Conservation (phyloP, 176 grass and related monocot species). For the Raddia distichophylla region DNA sequence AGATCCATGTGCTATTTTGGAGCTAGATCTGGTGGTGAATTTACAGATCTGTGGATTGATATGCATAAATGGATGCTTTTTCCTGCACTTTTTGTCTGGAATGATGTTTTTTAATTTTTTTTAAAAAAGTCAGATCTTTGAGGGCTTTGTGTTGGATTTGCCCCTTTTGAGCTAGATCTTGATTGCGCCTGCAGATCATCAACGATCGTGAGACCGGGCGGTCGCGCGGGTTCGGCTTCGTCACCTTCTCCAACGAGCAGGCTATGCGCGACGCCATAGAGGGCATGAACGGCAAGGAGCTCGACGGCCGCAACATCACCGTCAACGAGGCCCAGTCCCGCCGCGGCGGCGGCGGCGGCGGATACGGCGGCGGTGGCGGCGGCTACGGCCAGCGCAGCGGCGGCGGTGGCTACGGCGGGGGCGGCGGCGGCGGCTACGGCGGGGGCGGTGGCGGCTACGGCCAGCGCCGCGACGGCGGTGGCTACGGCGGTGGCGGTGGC, state of each 20-base stretch:
- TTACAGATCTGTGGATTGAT: neutral
- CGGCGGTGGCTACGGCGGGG: neutral
- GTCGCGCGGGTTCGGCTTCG: conserved; percentile 90
- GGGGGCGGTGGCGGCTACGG: neutral
- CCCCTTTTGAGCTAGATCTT: neutral
- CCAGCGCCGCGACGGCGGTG: neutral
- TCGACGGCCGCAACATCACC: conserved; percentile 90
- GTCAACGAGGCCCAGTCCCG: conserved; percentile 95
- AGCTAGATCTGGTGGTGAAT: neutral
- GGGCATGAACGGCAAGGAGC: conserved; percentile 77
- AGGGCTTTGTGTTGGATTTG: neutral
- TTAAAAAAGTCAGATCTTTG: neutral
- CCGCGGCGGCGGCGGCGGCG: conserved; percentile 46
- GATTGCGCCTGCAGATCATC: conserved; percentile 73
- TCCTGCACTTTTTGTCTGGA: neutral
- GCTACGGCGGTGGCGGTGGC: neutral
- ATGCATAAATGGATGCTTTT: neutral
- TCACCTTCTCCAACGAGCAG: conserved; percentile 75
- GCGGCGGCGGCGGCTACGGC: neutral
- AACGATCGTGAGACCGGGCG: conserved; percentile 84
- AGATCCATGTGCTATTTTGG: too few species aligned
- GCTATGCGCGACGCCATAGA: conserved; percentile 87
- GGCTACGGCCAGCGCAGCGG: conserved; percentile 1
- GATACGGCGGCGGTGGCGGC: conserved; percentile 34
- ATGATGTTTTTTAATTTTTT: neutral